Base-by-base conservation (phyloP, 805 yeast species). In the Torulaspora franciscae region DNA sequence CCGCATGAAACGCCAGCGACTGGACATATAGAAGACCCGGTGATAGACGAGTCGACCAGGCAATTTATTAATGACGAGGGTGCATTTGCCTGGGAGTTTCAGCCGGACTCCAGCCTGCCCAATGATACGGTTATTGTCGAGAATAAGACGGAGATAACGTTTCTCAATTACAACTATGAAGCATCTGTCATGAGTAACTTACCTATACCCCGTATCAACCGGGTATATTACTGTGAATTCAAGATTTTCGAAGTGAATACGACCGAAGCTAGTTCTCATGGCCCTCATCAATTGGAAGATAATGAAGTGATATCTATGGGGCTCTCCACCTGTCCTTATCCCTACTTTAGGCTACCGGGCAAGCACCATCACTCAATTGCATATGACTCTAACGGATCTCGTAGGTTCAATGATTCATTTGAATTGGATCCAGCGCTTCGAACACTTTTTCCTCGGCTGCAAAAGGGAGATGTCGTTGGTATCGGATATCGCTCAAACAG, bases 281-380 rank as follows among this genome's bases (percentile, higher is more conserved):
- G 37, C 32, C 27, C 45, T 27, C 43, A 30, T 42, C 52, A 47
- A 32, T 39, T 52, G 36, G 41, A 39, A 2, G 73, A 71, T 3
- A 68, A 68, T 10, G 77, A 83, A 8, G 45, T 67, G 0, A 69
- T 91, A 1, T 79, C 95, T 0, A 71, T 93, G 14, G 99, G 99
- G 0, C 59, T 93, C 3, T 75, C 90, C 0, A 79, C 95, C 0
- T 78, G 80, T 50, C 99, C 99, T 6, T 93, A 93, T 58, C 99
- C 99, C 1, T 80, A 83, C 66, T 93, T 93, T 66, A 73, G 97
- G 54, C 70, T 93, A 32, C 98, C 99, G 0, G 99, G 99, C 0
- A 77, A 93, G 58, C 95, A 89, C 57, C 75, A 82, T 34, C 83
- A 80, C 62, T 87, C 96, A 0, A 72, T 88, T 3, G 77, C 89